Evolutionary conservation across 495 filamentous ascomycete species (phyloP).

Genomic region (Neurospora sp.): DNA sequence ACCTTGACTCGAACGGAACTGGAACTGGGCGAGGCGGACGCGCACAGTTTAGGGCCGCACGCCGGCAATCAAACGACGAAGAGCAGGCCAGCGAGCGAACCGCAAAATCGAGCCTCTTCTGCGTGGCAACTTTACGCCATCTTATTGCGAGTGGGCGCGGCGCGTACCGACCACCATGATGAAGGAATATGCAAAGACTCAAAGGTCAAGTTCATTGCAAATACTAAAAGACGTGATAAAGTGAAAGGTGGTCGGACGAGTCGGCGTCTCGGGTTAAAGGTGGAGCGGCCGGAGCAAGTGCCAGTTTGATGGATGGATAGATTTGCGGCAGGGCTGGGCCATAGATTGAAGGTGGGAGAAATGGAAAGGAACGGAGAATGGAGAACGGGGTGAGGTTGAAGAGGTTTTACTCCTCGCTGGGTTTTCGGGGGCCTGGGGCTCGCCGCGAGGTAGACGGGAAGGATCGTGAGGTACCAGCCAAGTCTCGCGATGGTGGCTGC

Average conservation of each 20-base stretch:
- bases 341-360: neutral
- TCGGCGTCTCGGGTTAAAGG: neutral
- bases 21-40: neutral
- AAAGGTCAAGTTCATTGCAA: neutral
- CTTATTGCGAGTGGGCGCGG: neutral
- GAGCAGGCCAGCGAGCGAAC: neutral
- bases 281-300: neutral
- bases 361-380: constrained; percentile 2
- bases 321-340: neutral
- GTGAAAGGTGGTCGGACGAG: neutral
- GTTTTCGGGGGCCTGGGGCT: neutral
- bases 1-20: neutral
- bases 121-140: neutral
- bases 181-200: neutral
- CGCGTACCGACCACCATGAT: neutral
- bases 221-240: neutral
- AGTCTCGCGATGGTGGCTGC: constrained; percentile 18
- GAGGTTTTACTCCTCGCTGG: constrained; percentile 8
- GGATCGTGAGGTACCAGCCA: constrained; percentile 9
- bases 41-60: neutral
- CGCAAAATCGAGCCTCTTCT: neutral
- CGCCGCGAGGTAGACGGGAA: neutral
- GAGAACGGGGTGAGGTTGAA: constrained; percentile 13
- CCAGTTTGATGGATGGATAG: neutral
- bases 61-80: neutral